Conservation (phyloP, 2,329 filamentous ascomycete species). For the Phaeosphaeriaceae sp. region DNA sequence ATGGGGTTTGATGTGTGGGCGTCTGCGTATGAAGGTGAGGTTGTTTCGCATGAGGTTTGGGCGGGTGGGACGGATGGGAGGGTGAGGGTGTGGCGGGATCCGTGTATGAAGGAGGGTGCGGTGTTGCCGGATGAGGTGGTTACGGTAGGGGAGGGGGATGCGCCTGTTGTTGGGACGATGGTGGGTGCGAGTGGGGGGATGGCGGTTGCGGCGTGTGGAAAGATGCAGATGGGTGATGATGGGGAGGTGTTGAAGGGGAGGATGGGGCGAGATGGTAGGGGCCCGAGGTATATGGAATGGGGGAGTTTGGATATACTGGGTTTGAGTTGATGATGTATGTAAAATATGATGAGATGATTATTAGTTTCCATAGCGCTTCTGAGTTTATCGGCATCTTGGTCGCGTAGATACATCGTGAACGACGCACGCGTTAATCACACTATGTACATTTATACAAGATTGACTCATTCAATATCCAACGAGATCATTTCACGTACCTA, state of each 20-base stretch:
- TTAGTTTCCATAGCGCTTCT: too few species aligned
- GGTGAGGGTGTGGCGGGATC: constrained; percentile 52
- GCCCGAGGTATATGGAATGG: constrained; percentile 25
- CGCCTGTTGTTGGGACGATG: constrained; percentile 30
- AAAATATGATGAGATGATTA: too few species aligned
- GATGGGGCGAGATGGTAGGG: constrained; percentile 15
- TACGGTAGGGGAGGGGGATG: constrained; percentile 12
- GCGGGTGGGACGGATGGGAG: constrained; percentile 63
- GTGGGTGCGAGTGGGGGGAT: constrained; percentile 31
- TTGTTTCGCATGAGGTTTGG: constrained; percentile 60
- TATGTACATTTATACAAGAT: not conserved
- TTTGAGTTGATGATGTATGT: not conserved
- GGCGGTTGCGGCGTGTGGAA: constrained; percentile 33
- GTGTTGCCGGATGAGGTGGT: constrained; percentile 47
- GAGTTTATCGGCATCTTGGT: too few species aligned
- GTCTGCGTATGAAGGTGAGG: constrained; percentile 22
- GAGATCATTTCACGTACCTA: too few species aligned
- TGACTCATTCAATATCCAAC: too few species aligned
- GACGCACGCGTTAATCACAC: too few species aligned
- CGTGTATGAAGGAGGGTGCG: constrained; percentile 34
- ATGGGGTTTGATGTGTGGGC: constrained; percentile 60
- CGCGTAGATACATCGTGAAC: not conserved
- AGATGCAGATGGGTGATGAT: constrained; percentile 6
- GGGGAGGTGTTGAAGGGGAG: not conserved
- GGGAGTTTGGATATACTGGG: constrained; percentile 36